Percentiles rank a stretch among this genome's conserved stretches.
Conservation (phyloP, 257 asterid genomes). For the Striga asiatica region DNA sequence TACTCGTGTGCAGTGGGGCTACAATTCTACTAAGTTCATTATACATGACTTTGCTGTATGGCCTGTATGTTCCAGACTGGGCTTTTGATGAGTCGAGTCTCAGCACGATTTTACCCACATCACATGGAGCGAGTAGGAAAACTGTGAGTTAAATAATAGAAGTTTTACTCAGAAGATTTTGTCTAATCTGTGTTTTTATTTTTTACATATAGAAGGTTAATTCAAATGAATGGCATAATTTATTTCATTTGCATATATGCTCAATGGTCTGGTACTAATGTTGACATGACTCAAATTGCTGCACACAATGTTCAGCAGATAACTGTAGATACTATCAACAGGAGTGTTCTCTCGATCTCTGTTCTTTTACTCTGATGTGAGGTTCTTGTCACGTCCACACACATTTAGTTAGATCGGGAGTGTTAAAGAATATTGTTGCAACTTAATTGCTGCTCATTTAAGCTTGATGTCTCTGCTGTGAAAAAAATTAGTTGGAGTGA, state of each 20-base stretch:
- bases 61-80: conserved; percentile 78
- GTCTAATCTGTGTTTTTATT: background rate
- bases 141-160: conserved; percentile 34
- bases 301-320: background rate
- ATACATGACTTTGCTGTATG: conserved; percentile 58
- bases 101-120: conserved; percentile 21
- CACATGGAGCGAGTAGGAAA: conserved; percentile 37
- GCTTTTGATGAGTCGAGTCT: conserved; percentile 38
- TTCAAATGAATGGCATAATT: background rate
- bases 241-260: conserved; percentile 1
- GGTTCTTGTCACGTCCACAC: too few relatives aligned
- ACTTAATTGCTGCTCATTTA: too few relatives aligned
- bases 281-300: background rate
- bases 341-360: too few relatives aligned
- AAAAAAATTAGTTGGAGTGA: too few relatives aligned
- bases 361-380: too few relatives aligned
- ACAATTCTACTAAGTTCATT: conserved; percentile 37
- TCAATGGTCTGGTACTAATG: background rate
- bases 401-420: too few relatives aligned
- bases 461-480: too few relatives aligned
- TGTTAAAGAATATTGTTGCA: too few relatives aligned
- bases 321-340: too few relatives aligned
- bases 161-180: background rate
- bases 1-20: conserved; percentile 38
- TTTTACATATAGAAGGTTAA: background rate